Conservation (phyloP, 495 filamentous ascomycete species). For the Aspergillus asperescens region DNA sequence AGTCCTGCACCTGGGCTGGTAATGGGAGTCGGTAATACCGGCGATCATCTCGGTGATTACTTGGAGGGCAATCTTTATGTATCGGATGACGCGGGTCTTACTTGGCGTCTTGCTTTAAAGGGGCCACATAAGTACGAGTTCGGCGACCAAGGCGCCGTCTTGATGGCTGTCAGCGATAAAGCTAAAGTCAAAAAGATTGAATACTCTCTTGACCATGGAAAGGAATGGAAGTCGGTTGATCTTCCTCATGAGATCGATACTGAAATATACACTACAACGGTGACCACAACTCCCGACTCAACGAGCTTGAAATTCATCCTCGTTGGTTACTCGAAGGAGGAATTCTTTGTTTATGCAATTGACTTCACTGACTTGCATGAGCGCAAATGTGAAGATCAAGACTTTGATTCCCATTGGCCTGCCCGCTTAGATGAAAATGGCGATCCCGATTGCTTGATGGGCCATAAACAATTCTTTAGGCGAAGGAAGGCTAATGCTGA, state of each 20-base stretch:
- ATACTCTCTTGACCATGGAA: conserved; percentile 86
- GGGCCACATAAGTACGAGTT: conserved; percentile 94
- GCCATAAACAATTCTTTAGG: conserved; percentile 76
- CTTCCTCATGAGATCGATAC: conserved; percentile 42
- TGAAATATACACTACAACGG: conserved; percentile 53
- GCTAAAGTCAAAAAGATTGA: conserved; percentile 57
- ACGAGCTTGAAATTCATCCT: conserved; percentile 86
- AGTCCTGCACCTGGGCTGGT: conserved; percentile 88
- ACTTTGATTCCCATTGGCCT: conserved; percentile 76
- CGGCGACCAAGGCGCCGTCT: conserved; percentile 81
- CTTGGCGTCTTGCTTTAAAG: conserved; percentile 67
- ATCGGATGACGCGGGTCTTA: conserved; percentile 85
- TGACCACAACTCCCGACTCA: conserved; percentile 86
- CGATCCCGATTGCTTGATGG: conserved; percentile 87
- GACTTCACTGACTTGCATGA: conserved; percentile 82
- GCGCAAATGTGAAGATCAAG: conserved; percentile 67
- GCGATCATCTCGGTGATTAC: conserved; percentile 60
- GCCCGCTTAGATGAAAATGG: conserved; percentile 76
- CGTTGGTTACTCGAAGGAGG: conserved; percentile 46
- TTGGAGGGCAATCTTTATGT: conserved; percentile 72
- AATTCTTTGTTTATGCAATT: conserved; percentile 60
- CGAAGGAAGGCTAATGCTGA: conserved; percentile 78
- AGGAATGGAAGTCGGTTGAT: conserved; percentile 64
- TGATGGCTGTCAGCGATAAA: conserved; percentile 72
- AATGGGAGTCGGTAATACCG: conserved; percentile 89